Percentiles rank a stretch among this genome's conserved stretches.
These are phyloP conservation scores for Dactylorhiza incarnata DNA, from an alignment of 106 monocot genomes.

Conservation along the genomic window DNA sequence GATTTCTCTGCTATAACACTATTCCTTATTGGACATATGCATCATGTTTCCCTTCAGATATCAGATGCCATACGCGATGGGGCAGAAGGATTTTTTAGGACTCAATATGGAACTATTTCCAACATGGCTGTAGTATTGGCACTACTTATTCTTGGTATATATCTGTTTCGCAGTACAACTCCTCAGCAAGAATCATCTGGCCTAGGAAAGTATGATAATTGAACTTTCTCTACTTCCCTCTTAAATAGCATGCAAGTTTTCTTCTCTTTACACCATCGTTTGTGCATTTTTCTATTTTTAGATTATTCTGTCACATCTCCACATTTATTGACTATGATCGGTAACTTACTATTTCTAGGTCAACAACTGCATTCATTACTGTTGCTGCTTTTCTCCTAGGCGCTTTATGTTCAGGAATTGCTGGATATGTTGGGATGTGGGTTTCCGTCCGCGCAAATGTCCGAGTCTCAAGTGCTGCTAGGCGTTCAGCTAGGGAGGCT, in stretches of 20 bases:
- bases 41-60: conserved; percentile 40
- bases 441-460: conserved; percentile 99
- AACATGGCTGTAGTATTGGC: conserved; percentile 92
- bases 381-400: conserved; percentile 95
- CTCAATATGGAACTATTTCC: conserved; percentile 97
- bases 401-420: conserved; percentile 87
- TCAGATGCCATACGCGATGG: conserved; percentile 99
- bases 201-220: conserved; percentile 54
- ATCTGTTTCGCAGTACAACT: conserved; percentile 78
- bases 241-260: neutral
- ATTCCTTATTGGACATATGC: conserved; percentile 5
- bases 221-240: neutral
- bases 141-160: conserved; percentile 78
- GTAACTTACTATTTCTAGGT: conserved; percentile 31
- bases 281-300: conserved; percentile 1
- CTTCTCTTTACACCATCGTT: neutral
- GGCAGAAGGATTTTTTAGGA: conserved; percentile 96
- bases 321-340: conserved; percentile 4
- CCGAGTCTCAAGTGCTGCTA: conserved; percentile 94
- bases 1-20: neutral
- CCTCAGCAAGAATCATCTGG: conserved; percentile 95
- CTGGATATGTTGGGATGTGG: conserved; percentile 99
- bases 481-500: conserved; percentile 94
- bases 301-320: neutral
- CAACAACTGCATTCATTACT: conserved; percentile 77